A percentile compares a stretch with the other conserved stretches of the same genome.
Conservation (phyloP, 2,329 filamentous ascomycete genomes). For the Ceratocystis papillata region DNA sequence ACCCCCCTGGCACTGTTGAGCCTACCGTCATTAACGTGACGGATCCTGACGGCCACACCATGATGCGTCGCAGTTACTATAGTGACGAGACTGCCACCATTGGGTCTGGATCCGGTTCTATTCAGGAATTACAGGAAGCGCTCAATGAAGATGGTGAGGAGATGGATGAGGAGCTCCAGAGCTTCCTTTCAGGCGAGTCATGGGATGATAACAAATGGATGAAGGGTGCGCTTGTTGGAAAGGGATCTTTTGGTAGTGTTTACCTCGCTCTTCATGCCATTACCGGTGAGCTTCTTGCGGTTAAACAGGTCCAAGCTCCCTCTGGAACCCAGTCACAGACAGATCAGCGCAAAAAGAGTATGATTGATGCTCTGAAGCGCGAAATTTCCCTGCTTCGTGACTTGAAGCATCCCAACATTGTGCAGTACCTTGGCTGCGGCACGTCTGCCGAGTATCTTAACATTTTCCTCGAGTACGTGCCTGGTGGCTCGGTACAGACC, state of each 20-base stretch:
- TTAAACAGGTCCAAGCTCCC: constrained; percentile 94
- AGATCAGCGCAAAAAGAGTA: constrained; percentile 88
- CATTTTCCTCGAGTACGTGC: constrained; percentile 99
- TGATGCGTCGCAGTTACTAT: constrained; percentile 63
- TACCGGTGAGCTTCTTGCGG: constrained; percentile 92
- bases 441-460: constrained; percentile 86
- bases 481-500: constrained; percentile 90
- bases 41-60: constrained; percentile 62
- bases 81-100: constrained; percentile 46
- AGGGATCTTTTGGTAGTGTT: constrained; percentile 92
- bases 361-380: constrained; percentile 94
- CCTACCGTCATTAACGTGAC: constrained; percentile 56
- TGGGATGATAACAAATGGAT: constrained; percentile 99
- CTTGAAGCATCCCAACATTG: constrained; percentile 91
- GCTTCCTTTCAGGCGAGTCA: constrained; percentile 82
- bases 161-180: constrained; percentile 74
- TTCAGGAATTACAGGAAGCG: constrained; percentile 75
- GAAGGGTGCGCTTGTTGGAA: constrained; percentile 94
- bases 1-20: constrained; percentile 65
- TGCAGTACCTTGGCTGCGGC: constrained; percentile 93
- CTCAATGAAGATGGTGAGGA: constrained; percentile 87
- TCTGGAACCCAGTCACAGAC: constrained; percentile 66
- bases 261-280: constrained; percentile 91
- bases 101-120: constrained; percentile 54
- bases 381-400: constrained; percentile 92